Percentiles rank a stretch among this genome's conserved stretches.
phyloP scores from a whole-genome alignment of 352 stramenopile species.

The Phytophthora aleatoria region DNA sequence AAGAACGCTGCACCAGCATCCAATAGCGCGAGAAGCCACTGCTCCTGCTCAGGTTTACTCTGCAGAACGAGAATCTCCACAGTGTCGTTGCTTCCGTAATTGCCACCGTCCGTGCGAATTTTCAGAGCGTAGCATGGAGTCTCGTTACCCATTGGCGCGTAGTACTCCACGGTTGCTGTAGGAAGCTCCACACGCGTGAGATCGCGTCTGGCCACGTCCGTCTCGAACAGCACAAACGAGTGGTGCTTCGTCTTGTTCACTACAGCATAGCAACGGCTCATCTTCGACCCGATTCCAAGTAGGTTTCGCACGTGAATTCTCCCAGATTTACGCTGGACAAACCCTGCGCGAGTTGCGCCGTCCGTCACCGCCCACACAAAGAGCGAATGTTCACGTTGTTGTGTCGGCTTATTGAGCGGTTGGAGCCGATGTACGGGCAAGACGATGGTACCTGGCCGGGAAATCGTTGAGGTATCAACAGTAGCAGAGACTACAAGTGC shows the following conservation, averaged over 20 bases:
- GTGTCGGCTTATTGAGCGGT: conserved; percentile 5
- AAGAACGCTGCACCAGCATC: conserved; percentile 51
- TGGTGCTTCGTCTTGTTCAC: conserved; percentile 39
- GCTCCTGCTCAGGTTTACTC: conserved; percentile 46
- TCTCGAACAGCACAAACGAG: conserved; percentile 37
- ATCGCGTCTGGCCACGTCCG: conserved; percentile 35
- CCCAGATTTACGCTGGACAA: conserved; percentile 24
- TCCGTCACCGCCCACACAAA: conserved; percentile 46
- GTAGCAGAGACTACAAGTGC: conserved; percentile 14
- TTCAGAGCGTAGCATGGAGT: conserved; percentile 22
- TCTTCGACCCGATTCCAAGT: conserved; percentile 9
- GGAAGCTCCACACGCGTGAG: conserved; percentile 28
- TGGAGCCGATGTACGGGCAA: conserved; percentile 12
- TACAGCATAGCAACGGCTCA: conserved; percentile 35
- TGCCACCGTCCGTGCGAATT: conserved; percentile 20
- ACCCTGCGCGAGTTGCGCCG: conserved; percentile 39
- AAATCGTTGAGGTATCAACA: conserved; percentile 17
- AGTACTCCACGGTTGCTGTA: conserved; percentile 42
- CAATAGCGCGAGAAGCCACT: conserved; percentile 53
- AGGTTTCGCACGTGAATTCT: conserved; percentile 19
- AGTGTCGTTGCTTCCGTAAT: conserved; percentile 12
- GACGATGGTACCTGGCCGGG: conserved; percentile 17
- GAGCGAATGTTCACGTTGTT: conserved; percentile 6
- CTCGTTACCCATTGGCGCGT: conserved; percentile 12
- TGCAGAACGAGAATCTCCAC: conserved; percentile 39